A percentile compares a stretch with the other conserved stretches of the same genome.
Conservation (phyloP, 2,329 filamentous ascomycete species). For the Colletotrichum echinochloae region DNA sequence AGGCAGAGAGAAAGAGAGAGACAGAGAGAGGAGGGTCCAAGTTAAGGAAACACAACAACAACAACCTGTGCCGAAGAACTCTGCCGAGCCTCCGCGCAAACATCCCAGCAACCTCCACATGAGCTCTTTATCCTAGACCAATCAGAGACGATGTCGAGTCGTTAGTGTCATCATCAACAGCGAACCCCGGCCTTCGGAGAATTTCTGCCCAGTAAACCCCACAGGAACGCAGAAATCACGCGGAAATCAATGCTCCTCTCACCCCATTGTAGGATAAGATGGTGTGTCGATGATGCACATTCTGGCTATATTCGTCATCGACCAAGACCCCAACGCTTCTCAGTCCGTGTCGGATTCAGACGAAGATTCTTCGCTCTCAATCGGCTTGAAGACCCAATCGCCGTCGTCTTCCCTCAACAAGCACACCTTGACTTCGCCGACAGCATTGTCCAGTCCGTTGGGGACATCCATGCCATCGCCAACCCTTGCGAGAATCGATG, state of each 20-base stretch:
- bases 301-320: background rate
- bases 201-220: slow-evolving; percentile 21
- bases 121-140: slow-evolving; percentile 18
- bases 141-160: slow-evolving; percentile 19
- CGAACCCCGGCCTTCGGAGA: slow-evolving; percentile 1
- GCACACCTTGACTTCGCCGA: slow-evolving; percentile 51
- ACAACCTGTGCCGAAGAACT: slow-evolving; percentile 22
- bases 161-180: slow-evolving; percentile 19
- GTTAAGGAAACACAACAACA: slow-evolving; percentile 20
- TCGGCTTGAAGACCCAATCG: slow-evolving; percentile 52
- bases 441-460: slow-evolving; percentile 49
- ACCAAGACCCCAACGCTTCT: background rate
- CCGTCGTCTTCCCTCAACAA: slow-evolving; percentile 50
- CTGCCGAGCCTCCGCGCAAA: slow-evolving; percentile 28
- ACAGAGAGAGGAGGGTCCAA: background rate
- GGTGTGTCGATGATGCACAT: slow-evolving; percentile 7
- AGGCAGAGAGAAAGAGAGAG: background rate
- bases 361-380: slow-evolving; percentile 36
- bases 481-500: slow-evolving; percentile 48
- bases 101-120: slow-evolving; percentile 21
- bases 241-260: slow-evolving; percentile 19
- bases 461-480: slow-evolving; percentile 52
- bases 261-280: background rate
- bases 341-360: slow-evolving; percentile 31
- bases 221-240: slow-evolving; percentile 25